Evolutionary conservation across 208 protist genomes (phyloP), one percentile per base, ranked within the genome.

Genomic region (Crithidia thermophila): DNA sequence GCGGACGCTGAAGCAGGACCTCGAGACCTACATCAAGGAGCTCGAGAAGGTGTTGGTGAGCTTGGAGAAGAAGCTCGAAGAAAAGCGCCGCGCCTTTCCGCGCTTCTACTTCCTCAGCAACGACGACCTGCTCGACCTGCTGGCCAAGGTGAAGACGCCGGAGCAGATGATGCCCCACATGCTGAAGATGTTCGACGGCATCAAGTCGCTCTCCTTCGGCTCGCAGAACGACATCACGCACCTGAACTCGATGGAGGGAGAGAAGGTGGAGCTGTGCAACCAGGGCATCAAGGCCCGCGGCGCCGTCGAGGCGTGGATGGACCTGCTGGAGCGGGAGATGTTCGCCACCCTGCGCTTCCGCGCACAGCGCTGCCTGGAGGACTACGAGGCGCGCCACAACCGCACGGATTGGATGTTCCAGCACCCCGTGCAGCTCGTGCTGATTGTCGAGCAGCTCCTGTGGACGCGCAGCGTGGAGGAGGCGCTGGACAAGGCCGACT

Each of bases 101-200:
- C 89, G 98, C 58, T 99, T 99, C 76, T 99, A 98, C 88, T 99
- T 99, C 71, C 87, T 98, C 40, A 97, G 92, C 75, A 97, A 98
- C 71, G 88, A 95, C 71, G 98, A 99, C 63, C 76, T 99, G 51
- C 87, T 99, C 9, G 97, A 99, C 70, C 97, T 99, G 49, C 82
- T 99, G n/a, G 93, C 98, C 33, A 98, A 99, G 87, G 98, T 98
- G 21, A 98, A 97, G 72, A 97, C 98, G 42, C 97, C 98, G 10
- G 93, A 97, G 62, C 85, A 97, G 52, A 98, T 99, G 72, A 98
- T 99, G 88, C 93, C 95, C 39, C 96, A 99, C 81, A 97, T 99
- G 88, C 79, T 93, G 25, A 99, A 99, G 81, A 99, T 98, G 92
- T 99, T 99, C 74, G 97, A 99, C 80, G 91, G 94, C 72, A 96